Percentiles rank a stretch among this genome's conserved stretches.
Evolutionary conservation across 1,284 basidiomycete genomes (phyloP).

Genomic region (Lignosus rhinocerotis): DNA sequence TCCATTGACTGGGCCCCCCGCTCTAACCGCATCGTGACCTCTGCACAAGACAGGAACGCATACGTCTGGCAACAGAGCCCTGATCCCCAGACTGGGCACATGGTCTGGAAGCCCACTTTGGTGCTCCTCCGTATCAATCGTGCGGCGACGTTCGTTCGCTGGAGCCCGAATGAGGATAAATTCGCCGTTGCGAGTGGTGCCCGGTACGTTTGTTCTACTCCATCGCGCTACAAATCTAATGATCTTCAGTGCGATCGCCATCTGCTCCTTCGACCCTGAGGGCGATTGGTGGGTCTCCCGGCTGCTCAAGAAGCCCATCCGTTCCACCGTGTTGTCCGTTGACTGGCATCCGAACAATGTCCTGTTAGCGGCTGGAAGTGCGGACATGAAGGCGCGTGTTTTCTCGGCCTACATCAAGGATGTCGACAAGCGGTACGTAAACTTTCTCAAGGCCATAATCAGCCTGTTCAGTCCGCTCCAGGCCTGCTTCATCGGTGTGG

Average conservation of each 20-base stretch:
- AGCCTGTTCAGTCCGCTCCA: conserved; percentile 32
- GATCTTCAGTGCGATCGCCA: conserved; percentile 75
- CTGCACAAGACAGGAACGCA: conserved; percentile 97
- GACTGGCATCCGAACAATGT: conserved; percentile 98
- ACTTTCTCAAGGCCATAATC: not conserved
- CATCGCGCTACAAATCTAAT: not conserved
- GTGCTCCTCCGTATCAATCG: conserved; percentile 94
- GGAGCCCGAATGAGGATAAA: conserved; percentile 98
- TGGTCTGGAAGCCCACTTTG: conserved; percentile 95
- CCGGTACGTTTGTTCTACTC: conserved; percentile 50
- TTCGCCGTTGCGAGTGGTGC: conserved; percentile 98
- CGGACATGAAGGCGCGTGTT: conserved; percentile 96
- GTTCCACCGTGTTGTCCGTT: conserved; percentile 82
- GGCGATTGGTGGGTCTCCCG: conserved; percentile 99
- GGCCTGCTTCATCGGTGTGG: conserved; percentile 91
- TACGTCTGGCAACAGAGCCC: conserved; percentile 94
- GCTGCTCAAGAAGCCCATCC: conserved; percentile 91
- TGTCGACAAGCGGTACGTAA: conserved; percentile 82
- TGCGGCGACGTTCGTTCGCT: conserved; percentile 93
- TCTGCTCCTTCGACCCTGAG: conserved; percentile 94
- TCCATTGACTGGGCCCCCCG: conserved; percentile 98
- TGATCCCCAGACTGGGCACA: conserved; percentile 67
- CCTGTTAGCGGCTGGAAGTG: conserved; percentile 90
- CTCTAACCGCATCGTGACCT: conserved; percentile 97
- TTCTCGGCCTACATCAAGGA: conserved; percentile 95